A percentile compares a stretch with the other conserved stretches of the same genome.
Conservation (phyloP, 2,329 filamentous ascomycete species). For the Talaromyces sp. region DNA sequence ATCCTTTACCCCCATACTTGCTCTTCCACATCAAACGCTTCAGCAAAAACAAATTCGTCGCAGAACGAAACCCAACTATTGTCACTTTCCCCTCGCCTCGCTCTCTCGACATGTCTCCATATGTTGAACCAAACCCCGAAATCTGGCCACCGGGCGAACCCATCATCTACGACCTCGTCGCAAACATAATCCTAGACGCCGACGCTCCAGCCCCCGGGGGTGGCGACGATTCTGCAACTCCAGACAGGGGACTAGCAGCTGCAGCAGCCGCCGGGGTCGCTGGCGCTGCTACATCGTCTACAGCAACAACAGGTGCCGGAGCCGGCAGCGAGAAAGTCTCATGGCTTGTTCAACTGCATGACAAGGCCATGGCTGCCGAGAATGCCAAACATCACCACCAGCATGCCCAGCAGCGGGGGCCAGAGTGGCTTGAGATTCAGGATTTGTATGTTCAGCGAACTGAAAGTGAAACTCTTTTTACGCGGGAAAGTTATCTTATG, state of each 20-base stretch:
- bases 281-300: conserved; percentile 24
- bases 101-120: conserved; percentile 81
- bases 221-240: conserved; percentile 33
- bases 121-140: conserved; percentile 79
- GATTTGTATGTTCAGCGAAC: conserved; percentile 90
- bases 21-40: conserved; percentile 97
- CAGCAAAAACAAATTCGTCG: conserved; percentile 92
- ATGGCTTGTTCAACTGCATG: conserved; percentile 87
- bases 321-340: conserved; percentile 88
- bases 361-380: conserved; percentile 57
- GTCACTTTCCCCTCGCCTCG: conserved; percentile 87
- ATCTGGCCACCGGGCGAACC: conserved; percentile 70
- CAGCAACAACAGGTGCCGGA: conserved; percentile 57
- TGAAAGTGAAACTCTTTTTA: conserved; percentile 82
- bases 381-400: conserved; percentile 27
- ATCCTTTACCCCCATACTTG: conserved; percentile 86
- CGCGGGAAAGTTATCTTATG: conserved; percentile 92
- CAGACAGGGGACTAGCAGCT: conserved; percentile 32
- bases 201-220: conserved; percentile 62
- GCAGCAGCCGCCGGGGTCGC: conserved; percentile 27
- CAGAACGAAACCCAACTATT: conserved; percentile 94
- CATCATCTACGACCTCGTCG: conserved; percentile 90
- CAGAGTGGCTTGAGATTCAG: conserved; percentile 90
- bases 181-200: conserved; percentile 68
- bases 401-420: conserved; percentile 41